Evolutionary conservation across 2,329 filamentous ascomycete species (phyloP), one percentile per base, ranked within the genome.

Genomic region (Trichoderma sp.): DNA sequence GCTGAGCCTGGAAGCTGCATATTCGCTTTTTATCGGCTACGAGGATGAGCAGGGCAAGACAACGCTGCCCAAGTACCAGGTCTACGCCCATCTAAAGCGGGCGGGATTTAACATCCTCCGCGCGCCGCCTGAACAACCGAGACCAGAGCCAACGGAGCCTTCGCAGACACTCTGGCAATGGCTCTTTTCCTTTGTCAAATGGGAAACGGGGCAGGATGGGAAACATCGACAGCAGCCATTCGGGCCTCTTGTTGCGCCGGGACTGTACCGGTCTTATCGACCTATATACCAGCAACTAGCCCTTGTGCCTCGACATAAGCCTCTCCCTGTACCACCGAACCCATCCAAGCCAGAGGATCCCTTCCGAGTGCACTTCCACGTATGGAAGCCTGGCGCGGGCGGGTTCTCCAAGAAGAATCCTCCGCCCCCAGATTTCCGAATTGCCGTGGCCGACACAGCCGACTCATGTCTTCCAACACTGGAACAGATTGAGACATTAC

Each of bases 1-100:
- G 0, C 92, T 99, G 87, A 97, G 94, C 83, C 85, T 98, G 53
- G 94, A 98, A 83, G 95, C 94, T 6, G 95, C 95, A 0, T 98
- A 98, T 86, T 91, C 95, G 6, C 89, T 95, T 27, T 91, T 98
- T 71, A 89, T 98, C 78, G 95, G 95, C 1, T 86, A 90, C 29
- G 92, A 94, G 65, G 89, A 86, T 6, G 89, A 91, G 76, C 83
- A 85, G 59, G 90, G 91, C 45, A 91, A 90, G 82, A 85, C 91
- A 35, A 87, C 88, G 11, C 86, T 98, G 76, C 94, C 97, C 79
- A 91, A 94, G 80, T 98, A 95, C 80, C 94, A 93, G 67, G 96
- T 98, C 33, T 99, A 95, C 83, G 90, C 95, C 1, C 93, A 95
- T 71, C 86, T 99, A 79, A 97, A 93, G 82, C 90, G 97, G 68